Base-by-base conservation (phyloP, 305 asterid genomes). In the Plantago coronopus region DNA sequence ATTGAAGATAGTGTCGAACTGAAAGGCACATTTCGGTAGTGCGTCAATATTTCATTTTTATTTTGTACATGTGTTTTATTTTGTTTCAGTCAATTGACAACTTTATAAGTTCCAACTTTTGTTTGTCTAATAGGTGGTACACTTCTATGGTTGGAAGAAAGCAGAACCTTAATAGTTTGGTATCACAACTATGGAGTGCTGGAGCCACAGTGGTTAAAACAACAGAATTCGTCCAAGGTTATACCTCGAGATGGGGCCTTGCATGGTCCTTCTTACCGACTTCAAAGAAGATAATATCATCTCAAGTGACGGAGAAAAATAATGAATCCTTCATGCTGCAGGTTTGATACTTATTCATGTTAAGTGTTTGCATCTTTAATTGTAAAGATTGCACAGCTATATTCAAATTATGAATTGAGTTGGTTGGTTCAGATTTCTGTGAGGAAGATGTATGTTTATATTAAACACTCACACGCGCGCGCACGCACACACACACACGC, bases 181-280 rank as follows among this genome's bases (percentile, higher is more conserved):
- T 78, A 17, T 81, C 95, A 14, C 72, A 83, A 79, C 93, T 88
- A 43, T 83, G 98, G 88, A 79, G 76, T 37, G 72, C 75, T 59
- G 91, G 95, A 59, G 96, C 83, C 59, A 88, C 95, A 4, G 72
- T 88, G 49, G 95, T 91, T 66, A 86, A 91, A 85, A 86, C 93
- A 27, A 85, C 96, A 18, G 96, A 91, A 72, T 91, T 88, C 75
- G 93, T 88, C 27, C 98, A 91, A 70, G 98, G 96, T 59, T 87
- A 85, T 76, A 91, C 95, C 40, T 88, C 91, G 48, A 77, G 98
- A 72, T 91, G 98, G 98, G 98, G 98, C 47, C 88, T 91, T 71
- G 95, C 93, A 7, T 91, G 98, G 98, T 91, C 98, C 56, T 91
- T 86, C 70, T 62, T 88, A 55, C 81, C 87, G 18, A 68, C 79